These are phyloP conservation scores for Pseudomicrostroma phylloplanum DNA, from an alignment of 1,284 basidiomycete species.

Conservation along the genomic window DNA sequence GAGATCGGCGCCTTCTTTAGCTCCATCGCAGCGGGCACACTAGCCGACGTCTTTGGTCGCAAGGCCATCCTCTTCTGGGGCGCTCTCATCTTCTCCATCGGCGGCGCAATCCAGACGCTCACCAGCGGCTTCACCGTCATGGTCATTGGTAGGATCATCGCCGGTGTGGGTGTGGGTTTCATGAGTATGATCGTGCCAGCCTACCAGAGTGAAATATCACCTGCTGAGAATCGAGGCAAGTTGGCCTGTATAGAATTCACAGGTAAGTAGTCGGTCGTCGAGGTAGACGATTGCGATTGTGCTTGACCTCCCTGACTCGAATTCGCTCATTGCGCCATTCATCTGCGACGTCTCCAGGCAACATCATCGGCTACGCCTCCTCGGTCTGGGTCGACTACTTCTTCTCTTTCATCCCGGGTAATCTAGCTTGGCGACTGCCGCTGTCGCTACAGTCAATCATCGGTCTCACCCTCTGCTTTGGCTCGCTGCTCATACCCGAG, in stretches of 20 bases:
- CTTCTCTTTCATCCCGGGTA: slow-evolving; percentile 64
- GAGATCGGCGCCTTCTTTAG: slow-evolving; percentile 78
- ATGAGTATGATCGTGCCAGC: slow-evolving; percentile 81
- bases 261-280: slow-evolving; percentile 30
- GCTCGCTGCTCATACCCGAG: slow-evolving; percentile 83
- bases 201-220: slow-evolving; percentile 94
- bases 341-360: slow-evolving; percentile 16
- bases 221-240: slow-evolving; percentile 66
- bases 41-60: slow-evolving; percentile 82
- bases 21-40: slow-evolving; percentile 75
- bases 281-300: slow-evolving; percentile 31
- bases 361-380: slow-evolving; percentile 83
- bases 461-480: slow-evolving; percentile 71
- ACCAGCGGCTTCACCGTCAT: slow-evolving; percentile 75
- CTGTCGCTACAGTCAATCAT: slow-evolving; percentile 60
- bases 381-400: slow-evolving; percentile 79
- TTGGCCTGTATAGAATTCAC: slow-evolving; percentile 93
- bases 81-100: slow-evolving; percentile 77
- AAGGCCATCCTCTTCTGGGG: slow-evolving; percentile 80
- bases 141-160: slow-evolving; percentile 78
- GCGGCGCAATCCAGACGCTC: slow-evolving; percentile 83
- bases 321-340: neutral
- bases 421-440: slow-evolving; percentile 53
- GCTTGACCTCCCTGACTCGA: neutral
- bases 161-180: slow-evolving; percentile 82